These are phyloP conservation scores for Sphagnum tenellum DNA, from an alignment of 225 moss, liverwort and hornwort genomes.

Conservation along the genomic window DNA sequence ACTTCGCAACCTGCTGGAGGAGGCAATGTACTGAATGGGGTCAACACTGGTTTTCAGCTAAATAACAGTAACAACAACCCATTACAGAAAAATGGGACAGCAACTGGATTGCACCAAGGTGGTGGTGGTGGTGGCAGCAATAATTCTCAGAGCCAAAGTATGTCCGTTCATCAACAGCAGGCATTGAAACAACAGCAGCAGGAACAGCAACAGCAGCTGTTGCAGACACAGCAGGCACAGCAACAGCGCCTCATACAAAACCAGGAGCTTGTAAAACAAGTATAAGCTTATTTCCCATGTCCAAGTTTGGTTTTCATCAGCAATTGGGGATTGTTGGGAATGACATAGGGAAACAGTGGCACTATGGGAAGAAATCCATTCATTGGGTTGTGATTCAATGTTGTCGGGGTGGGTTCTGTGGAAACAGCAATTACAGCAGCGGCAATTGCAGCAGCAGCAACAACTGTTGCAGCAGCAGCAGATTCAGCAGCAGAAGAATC, in stretches of 20 bases:
- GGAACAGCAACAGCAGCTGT: constrained; percentile 76
- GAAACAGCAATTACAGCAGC: constrained; percentile 68
- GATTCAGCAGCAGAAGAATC: constrained; percentile 57
- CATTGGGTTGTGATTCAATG: too few relatives aligned
- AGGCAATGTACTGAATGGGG: too few relatives aligned
- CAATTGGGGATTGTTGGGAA: too few relatives aligned
- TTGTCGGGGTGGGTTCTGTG: constrained; percentile 38
- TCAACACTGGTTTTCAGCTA: too few relatives aligned
- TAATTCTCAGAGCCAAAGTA: constrained; percentile 29
- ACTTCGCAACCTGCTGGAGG: too few relatives aligned
- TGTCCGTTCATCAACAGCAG: constrained; percentile 44
- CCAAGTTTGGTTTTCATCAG: too few relatives aligned
- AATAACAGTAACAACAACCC: too few relatives aligned
- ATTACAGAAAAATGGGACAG: too few relatives aligned
- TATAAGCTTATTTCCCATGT: background rate
- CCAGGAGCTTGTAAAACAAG: constrained; percentile 55
- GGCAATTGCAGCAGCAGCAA: constrained; percentile 39
- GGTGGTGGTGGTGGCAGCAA: constrained; percentile 12
- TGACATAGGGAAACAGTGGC: too few relatives aligned
- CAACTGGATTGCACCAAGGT: constrained; percentile 40
- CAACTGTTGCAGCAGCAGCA: constrained; percentile 56
- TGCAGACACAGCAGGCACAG: constrained; percentile 64
- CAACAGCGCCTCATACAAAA: constrained; percentile 72
- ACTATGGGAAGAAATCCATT: too few relatives aligned
- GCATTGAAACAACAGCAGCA: constrained; percentile 47